phyloP scores from a whole-genome alignment of 768 basidiomycete genomes.

The Mrakia gelida region DNA sequence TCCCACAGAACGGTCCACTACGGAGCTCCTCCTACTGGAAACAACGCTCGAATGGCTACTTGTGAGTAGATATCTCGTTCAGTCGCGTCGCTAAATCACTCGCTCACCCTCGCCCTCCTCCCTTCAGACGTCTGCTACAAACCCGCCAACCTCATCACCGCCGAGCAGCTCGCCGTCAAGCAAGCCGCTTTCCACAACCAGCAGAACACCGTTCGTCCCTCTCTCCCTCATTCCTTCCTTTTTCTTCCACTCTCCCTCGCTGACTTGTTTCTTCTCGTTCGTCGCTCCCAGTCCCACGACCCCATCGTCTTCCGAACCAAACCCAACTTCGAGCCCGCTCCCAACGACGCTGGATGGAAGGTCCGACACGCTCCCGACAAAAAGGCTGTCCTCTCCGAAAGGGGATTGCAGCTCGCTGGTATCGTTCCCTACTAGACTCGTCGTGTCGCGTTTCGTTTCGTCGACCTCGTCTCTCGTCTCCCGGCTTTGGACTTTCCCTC shows the following conservation, averaged over 20 bases:
- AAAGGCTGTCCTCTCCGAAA: neutral
- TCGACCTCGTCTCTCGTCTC: neutral
- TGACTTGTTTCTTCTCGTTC: neutral
- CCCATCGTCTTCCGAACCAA: conserved; percentile 18
- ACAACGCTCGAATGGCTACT: conserved; percentile 36
- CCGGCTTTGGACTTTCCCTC: neutral
- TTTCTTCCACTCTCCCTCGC: neutral
- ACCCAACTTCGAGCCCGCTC: conserved; percentile 7
- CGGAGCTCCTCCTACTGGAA: conserved; percentile 35
- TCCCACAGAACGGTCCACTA: conserved; percentile 34
- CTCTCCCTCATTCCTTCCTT: neutral
- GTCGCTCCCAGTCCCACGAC: conserved; percentile 12
- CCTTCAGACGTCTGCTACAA: conserved; percentile 28
- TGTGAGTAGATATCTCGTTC: conserved; percentile 31
- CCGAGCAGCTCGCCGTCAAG: conserved; percentile 13
- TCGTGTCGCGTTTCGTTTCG: neutral
- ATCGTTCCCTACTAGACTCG: neutral
- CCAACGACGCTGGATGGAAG: conserved; percentile 9
- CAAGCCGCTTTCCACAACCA: conserved; percentile 14
- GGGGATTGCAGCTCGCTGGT: conserved; percentile 22
- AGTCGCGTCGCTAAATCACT: neutral
- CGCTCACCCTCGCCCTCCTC: neutral
- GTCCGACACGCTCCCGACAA: neutral
- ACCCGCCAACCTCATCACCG: conserved; percentile 17
- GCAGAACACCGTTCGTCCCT: conserved; percentile 4